phyloP scores from a whole-genome alignment of 148 eudicot species.

The Arctostaphylos glauca region DNA sequence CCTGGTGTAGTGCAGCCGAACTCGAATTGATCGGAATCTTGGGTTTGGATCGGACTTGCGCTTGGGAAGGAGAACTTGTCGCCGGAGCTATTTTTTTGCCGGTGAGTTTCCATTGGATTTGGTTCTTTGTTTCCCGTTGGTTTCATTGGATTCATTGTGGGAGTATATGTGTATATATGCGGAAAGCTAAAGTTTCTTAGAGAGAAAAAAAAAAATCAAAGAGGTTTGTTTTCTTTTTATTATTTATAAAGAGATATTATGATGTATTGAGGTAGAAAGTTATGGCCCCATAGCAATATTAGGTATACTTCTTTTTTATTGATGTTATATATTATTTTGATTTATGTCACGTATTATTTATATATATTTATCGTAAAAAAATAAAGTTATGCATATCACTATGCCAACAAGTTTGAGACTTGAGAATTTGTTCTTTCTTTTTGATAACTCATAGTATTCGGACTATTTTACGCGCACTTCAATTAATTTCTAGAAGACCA shows the following conservation, averaged over 20 bases:
- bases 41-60: slow-evolving; percentile 12
- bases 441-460: too few relatives aligned
- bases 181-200: slow-evolving; percentile 12
- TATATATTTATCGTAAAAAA: too few relatives aligned
- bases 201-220: not conserved
- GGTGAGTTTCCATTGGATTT: slow-evolving; percentile 22
- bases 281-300: too few relatives aligned
- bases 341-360: too few relatives aligned
- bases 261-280: not conserved
- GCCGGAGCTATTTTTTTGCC: slow-evolving; percentile 29
- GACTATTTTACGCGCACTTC: too few relatives aligned
- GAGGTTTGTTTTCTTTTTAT: not conserved
- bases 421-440: too few relatives aligned
- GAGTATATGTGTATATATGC: not conserved
- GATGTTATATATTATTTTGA: too few relatives aligned
- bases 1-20: slow-evolving; percentile 39
- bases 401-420: too few relatives aligned
- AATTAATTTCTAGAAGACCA: too few relatives aligned
- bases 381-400: too few relatives aligned
- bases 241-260: not conserved
- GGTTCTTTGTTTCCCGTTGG: not conserved
- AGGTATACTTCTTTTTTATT: too few relatives aligned
- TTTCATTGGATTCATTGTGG: not conserved
- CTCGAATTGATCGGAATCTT: slow-evolving; percentile 42
- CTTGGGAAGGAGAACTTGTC: slow-evolving; percentile 45